Evolutionary conservation across 495 filamentous ascomycete species (phyloP).

Genomic region (Tuber indicum): DNA sequence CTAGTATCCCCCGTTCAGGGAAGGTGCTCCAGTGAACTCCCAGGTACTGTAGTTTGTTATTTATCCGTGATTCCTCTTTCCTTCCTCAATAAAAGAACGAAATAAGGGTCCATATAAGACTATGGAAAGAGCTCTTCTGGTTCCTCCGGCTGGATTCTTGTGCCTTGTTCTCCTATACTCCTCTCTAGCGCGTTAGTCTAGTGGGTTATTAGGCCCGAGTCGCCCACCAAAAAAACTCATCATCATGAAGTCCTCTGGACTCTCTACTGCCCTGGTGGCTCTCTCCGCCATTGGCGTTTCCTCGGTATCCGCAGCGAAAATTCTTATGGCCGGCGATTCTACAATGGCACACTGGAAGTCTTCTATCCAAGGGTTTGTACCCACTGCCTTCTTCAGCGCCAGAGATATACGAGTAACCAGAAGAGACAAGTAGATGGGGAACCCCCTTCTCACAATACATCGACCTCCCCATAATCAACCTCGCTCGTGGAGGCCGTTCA

Average conservation of each 20-base stretch:
- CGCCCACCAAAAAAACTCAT: not conserved
- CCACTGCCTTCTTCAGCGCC: not conserved
- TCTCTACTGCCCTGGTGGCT: not conserved
- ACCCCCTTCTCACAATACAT: conserved; percentile 38
- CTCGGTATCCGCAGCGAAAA: conserved; percentile 18
- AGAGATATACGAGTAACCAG: not conserved
- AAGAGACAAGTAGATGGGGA: conserved; percentile 28
- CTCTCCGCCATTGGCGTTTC: not conserved
- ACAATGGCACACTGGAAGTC: conserved; percentile 34
- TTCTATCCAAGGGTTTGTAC: conserved; percentile 28
- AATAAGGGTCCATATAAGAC: not conserved
- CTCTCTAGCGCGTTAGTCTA: not conserved
- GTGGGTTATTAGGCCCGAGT: not conserved
- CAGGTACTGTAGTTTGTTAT: not conserved
- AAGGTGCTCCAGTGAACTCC: not conserved
- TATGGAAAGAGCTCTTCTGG: not conserved
- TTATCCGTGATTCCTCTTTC: not conserved
- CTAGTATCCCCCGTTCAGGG: not conserved
- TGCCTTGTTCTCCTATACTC: not conserved
- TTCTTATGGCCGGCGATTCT: conserved; percentile 39
- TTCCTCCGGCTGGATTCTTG: not conserved
- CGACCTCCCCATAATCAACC: conserved; percentile 43
- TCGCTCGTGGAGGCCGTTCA: conserved; percentile 47
- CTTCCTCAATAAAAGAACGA: not conserved
- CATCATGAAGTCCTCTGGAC: not conserved